Evolutionary conservation across 2,329 filamentous ascomycete species (phyloP), one percentile per base, ranked within the genome.

Genomic region (Colletotrichum godetiae): DNA sequence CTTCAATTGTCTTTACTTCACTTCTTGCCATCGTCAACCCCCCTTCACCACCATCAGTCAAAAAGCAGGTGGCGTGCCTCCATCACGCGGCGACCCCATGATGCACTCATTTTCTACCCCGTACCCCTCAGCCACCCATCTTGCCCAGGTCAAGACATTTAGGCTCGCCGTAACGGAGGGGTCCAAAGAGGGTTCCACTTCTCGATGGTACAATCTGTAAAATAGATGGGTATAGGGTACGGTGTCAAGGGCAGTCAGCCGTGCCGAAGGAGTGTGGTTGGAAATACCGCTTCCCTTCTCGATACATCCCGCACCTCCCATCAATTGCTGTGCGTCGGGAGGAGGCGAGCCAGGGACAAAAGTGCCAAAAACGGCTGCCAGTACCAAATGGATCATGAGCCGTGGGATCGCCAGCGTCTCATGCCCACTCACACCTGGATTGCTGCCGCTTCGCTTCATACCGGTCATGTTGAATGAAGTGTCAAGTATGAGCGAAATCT

Each of bases 31-130:
- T 22, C 5, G 15, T 49, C 42, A 64, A 49, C 52, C 52, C 22
- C n/a, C 55, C 42, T 42, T 62, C 58, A 62, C 49, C 42, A 59
- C 57, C 57, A 63, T 37, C 29, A 37, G 31, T 31, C 66, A 52
- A 55, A 24, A 55, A 59, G 29, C 12, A 37, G 70, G 70, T 70
- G 67, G 70, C 55, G 67, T 73, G 70, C 66, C 59, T 60, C 70
- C 70, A 73, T 73, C 67, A 70, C 67, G 58, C 53, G 69, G 33
- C 37, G 58, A 59, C 59, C 68, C 59, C 69, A 64, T 72, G 69
- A 69, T 72, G 42, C 69, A 57, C 64, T 37, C 8, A 5, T 53
- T 33, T 42, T 31, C 29, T 49, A 33, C 37, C 15, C 37, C 27
- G 27, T 49, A 49, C 37, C 27, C 37, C 37, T 49, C 59, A 29